Base-by-base conservation (phyloP, 352 stramenopile genomes). In the Pythium sukuiense region DNA sequence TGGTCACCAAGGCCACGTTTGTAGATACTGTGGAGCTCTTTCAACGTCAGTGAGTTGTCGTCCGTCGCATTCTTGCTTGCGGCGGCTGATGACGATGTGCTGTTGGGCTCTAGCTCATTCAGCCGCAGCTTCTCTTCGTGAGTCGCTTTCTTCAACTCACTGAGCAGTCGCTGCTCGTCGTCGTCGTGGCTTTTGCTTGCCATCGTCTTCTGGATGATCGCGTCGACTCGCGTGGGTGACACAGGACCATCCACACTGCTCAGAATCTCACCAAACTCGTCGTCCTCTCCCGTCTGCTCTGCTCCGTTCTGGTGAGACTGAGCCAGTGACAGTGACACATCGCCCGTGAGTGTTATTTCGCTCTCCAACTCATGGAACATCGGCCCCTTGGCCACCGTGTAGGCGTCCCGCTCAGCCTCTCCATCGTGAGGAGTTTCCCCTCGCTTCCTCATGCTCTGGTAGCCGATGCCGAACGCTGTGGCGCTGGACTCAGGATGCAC, bases 1-100 rank as follows among this genome's bases (percentile, higher is more conserved):
- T 95, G 85, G 41, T 94, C 85, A 4, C 85, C 85, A 16, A 94
- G 71, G 2, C 85, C 85, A 33, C 82, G 80, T 41, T 92, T 94
- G 72, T 94, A 94, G 48, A 92, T 94, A 35, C 70, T 81, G 55
- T 94, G 82, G 16, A 94, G 64, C 59, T 94, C 81, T 55, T 75
- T 82, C 30, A 92, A 30, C 3, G 83, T 89, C 8, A 92, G 50
- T 16, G 63, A 59, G 48, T 76, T 76, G 53, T 63, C 71, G 3
- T 59, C 63, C 5, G 12, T n/a, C n/a, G 32, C 53, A 4, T 14
- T 32, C 12, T 48, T 48, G 41, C 41, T 24, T 11, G 41, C 8
- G 6, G 41, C 14, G 41, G 24, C 41, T 20, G 41, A 48, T 8
- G 16, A 26, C 37, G 18, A 13, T 16, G 9, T 16, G 37, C 37